These are phyloP conservation scores for Beauveria medogensis DNA, from an alignment of 2,329 filamentous ascomycete species.

Conservation along the genomic window DNA sequence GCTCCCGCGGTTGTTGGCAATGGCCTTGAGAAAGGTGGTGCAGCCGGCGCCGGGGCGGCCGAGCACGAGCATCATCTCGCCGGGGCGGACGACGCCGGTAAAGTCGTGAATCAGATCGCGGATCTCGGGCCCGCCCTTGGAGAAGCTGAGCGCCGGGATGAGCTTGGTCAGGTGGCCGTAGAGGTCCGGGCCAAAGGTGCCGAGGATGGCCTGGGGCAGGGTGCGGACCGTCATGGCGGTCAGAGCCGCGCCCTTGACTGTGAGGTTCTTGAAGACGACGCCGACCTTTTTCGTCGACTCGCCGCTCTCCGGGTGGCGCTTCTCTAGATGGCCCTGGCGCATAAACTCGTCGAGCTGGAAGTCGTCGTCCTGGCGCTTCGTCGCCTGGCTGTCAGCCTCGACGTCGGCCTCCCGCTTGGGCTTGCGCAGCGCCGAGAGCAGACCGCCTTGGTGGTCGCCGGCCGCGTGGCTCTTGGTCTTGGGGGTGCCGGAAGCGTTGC, in stretches of 20 bases:
- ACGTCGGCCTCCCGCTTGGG: constrained; percentile 4
- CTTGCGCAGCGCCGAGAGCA: constrained; percentile 1
- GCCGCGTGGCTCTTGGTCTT: not conserved
- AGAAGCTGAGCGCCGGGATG: constrained; percentile 8
- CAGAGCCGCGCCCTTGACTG: constrained; percentile 62
- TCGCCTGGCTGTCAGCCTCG: constrained; percentile 10
- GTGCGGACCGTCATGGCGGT: constrained; percentile 63
- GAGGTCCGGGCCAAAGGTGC: constrained; percentile 74
- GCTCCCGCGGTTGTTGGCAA: constrained; percentile 59
- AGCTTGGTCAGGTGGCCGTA: constrained; percentile 37
- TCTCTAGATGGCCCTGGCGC: constrained; percentile 68
- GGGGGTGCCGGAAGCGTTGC: constrained; percentile 9
- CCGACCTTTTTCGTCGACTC: constrained; percentile 68
- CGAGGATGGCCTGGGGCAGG: constrained; percentile 63
- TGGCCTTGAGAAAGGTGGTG: constrained; percentile 67
- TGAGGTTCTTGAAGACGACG: constrained; percentile 68
- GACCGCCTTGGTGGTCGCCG: not conserved
- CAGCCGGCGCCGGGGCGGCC: constrained; percentile 69
- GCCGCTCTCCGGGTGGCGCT: constrained; percentile 49
- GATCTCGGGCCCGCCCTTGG: constrained; percentile 15
- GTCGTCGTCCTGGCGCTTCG: constrained; percentile 41
- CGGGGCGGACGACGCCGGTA: constrained; percentile 26
- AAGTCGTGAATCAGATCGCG: constrained; percentile 24
- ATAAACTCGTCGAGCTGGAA: constrained; percentile 66
- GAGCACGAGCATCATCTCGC: constrained; percentile 38